Conservation (phyloP, 306 rosid genomes). For the Quillaja saponaria region DNA sequence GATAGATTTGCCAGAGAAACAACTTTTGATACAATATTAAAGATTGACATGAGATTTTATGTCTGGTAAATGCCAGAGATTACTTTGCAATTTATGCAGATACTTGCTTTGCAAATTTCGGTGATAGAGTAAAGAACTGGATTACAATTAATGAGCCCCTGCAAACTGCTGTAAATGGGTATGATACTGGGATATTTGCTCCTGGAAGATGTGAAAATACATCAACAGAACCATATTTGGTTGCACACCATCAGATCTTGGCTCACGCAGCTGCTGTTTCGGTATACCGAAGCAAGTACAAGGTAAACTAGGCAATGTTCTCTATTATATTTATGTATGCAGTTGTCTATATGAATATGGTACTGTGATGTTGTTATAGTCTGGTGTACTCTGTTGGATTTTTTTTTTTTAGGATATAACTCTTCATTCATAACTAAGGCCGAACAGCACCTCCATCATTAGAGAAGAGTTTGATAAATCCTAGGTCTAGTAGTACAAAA, state of each 20-base stretch:
- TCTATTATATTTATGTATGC: slow-evolving; percentile 3
- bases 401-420: slow-evolving; percentile 2
- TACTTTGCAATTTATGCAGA: slow-evolving; percentile 79
- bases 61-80: slow-evolving; percentile 55
- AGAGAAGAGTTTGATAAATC: too few species aligned
- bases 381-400: slow-evolving; percentile 13
- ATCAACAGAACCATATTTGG: slow-evolving; percentile 69
- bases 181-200: slow-evolving; percentile 57
- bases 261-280: slow-evolving; percentile 87
- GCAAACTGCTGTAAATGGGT: slow-evolving; percentile 83
- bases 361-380: slow-evolving; percentile 2
- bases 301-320: too few species aligned
- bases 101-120: slow-evolving; percentile 84
- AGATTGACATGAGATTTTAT: slow-evolving; percentile 21
- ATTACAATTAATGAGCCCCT: slow-evolving; percentile 85
- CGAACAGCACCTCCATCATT: too few species aligned
- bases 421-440: too few species aligned
- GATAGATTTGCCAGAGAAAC: too few species aligned
- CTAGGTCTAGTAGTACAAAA: too few species aligned
- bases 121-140: slow-evolving; percentile 95
- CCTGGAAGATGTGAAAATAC: slow-evolving; percentile 77
- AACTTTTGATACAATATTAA: slow-evolving; percentile 8
- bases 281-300: slow-evolving; percentile 72
- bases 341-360: background rate
- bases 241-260: slow-evolving; percentile 79